Conservation (phyloP, 257 asterid species). For the Solanum medicagineum region DNA sequence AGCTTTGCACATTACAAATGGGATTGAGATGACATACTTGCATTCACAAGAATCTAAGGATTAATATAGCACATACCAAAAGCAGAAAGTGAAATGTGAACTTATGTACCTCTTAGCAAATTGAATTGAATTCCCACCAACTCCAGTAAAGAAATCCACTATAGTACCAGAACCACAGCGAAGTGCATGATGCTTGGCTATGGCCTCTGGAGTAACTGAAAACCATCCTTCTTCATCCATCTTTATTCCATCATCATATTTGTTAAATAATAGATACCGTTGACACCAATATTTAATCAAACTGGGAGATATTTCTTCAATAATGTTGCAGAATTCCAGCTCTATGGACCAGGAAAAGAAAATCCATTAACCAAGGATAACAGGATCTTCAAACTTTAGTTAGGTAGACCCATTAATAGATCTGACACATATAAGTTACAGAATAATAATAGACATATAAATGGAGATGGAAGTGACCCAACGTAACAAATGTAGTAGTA, state of each 20-base stretch:
- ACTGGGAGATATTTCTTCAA: slow-evolving; percentile 34
- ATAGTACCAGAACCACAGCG: slow-evolving; percentile 69
- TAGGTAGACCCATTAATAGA: not conserved
- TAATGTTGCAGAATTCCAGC: slow-evolving; percentile 10
- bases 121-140: slow-evolving; percentile 92
- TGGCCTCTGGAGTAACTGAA: slow-evolving; percentile 79
- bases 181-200: slow-evolving; percentile 81
- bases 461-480: not conserved
- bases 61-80: not conserved
- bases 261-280: slow-evolving; percentile 66
- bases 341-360: slow-evolving; percentile 18
- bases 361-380: not conserved
- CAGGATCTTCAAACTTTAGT: not conserved
- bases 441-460: not conserved
- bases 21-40: not conserved
- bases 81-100: not conserved
- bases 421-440: not conserved
- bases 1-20: not conserved
- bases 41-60: not conserved
- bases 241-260: slow-evolving; percentile 62
- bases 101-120: slow-evolving; percentile 58
- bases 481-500: not conserved
- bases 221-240: slow-evolving; percentile 99
- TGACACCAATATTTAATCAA: slow-evolving; percentile 85
- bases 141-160: slow-evolving; percentile 85